Conservation (phyloP, 2,329 filamentous ascomycete species). For the Penicillium psychrosexuale region DNA sequence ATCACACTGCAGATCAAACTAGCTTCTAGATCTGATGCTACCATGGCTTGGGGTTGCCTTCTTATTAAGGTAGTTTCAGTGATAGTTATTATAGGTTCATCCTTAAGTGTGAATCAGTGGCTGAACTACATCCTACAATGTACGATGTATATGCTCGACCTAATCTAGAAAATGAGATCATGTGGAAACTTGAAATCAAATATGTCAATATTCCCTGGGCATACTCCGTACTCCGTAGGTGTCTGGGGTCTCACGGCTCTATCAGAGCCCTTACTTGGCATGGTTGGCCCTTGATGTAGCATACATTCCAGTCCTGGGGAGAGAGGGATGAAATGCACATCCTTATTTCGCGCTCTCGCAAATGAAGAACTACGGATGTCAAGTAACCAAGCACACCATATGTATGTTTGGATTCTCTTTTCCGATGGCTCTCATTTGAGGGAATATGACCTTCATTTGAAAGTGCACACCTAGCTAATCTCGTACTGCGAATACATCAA, state of each 20-base stretch:
- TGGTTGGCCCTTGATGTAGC: conserved; percentile 12
- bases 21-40: background rate
- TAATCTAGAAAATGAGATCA: background rate
- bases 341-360: background rate
- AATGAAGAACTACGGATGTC: background rate
- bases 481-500: background rate
- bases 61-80: background rate
- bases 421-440: background rate
- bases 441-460: background rate
- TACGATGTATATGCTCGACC: background rate
- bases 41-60: background rate
- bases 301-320: conserved; percentile 9
- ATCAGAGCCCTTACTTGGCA: conserved; percentile 5
- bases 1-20: background rate
- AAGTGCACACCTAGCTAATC: background rate
- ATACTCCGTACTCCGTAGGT: background rate
- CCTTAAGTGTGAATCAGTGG: background rate
- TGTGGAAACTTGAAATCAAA: background rate
- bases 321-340: background rate
- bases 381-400: too few species aligned
- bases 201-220: background rate
- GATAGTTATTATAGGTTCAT: background rate
- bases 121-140: background rate
- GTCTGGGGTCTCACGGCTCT: background rate
- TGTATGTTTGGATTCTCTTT: too few species aligned